Evolutionary conservation across 306 rosid genomes (phyloP).

Genomic region (Vigna unguiculata): DNA sequence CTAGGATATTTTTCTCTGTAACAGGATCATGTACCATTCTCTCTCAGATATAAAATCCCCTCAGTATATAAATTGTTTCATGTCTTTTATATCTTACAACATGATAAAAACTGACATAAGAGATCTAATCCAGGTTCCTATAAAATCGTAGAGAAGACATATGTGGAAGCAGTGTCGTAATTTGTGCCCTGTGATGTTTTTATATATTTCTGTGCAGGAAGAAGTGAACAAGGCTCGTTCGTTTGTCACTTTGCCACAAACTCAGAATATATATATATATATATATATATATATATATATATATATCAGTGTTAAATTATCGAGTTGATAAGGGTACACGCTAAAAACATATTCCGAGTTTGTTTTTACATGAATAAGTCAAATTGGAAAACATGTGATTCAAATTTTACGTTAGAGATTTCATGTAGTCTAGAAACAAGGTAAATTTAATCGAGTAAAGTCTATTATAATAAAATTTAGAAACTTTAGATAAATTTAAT

Average conservation of each 20-base stretch:
- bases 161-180: conserved; percentile 24
- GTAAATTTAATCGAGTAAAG: no score
- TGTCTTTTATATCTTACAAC: not conserved
- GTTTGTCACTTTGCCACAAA: not conserved
- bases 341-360: no score
- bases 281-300: no score
- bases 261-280: no score
- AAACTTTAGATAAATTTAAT: no score
- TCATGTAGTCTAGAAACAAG: no score
- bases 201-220: not conserved
- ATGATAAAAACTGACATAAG: not conserved
- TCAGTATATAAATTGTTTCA: not conserved
- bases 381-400: no score
- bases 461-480: no score
- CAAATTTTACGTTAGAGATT: no score
- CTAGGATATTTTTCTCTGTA: not conserved
- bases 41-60: not conserved
- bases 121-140: not conserved
- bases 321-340: not conserved
- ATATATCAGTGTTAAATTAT: not conserved
- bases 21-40: not conserved
- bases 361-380: no score
- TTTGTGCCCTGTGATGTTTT: conserved; percentile 19
- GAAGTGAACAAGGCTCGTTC: not conserved
- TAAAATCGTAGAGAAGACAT: no score